Percentiles rank a stretch among this genome's conserved stretches.
Conservation (phyloP, 2,329 filamentous ascomycete species). For the Aspergillus phoenicis region DNA sequence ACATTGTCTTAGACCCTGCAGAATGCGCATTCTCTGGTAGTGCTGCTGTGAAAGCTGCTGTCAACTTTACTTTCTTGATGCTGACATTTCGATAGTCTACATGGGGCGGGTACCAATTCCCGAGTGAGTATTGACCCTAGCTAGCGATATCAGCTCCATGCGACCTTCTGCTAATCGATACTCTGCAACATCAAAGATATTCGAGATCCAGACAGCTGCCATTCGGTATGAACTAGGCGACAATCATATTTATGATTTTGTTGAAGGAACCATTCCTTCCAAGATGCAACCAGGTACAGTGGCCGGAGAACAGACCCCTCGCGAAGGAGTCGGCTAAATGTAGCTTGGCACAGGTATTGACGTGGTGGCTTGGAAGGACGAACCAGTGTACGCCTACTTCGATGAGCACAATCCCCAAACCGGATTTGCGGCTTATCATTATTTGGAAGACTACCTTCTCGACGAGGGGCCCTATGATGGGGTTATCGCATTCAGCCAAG, state of each 20-base stretch:
- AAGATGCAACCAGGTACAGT: slow-evolving; percentile 17
- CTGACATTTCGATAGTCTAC: slow-evolving; percentile 19
- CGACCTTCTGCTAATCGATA: neutral
- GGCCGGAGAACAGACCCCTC: neutral
- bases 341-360: neutral
- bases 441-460: slow-evolving; percentile 22
- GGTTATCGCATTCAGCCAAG: slow-evolving; percentile 31
- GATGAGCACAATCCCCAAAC: slow-evolving; percentile 2
- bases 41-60: neutral
- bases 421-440: slow-evolving; percentile 1
- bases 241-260: slow-evolving; percentile 26
- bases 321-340: neutral
- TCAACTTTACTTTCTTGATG: neutral
- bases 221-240: slow-evolving; percentile 26
- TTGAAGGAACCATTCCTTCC: slow-evolving; percentile 23
- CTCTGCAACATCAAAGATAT: neutral
- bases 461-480: slow-evolving; percentile 34
- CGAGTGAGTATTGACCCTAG: slow-evolving; percentile 13
- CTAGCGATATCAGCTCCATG: neutral
- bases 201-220: slow-evolving; percentile 17
- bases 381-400: slow-evolving; percentile 13
- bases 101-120: slow-evolving; percentile 28
- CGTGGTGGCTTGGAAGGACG: slow-evolving; percentile 5
- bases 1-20: neutral
- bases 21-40: slow-evolving; percentile 18